Evolutionary conservation across 176 grass and related monocot species (phyloP), one percentile per base, ranked within the genome.

Genomic region (Rhipidocladum racemiflorum): DNA sequence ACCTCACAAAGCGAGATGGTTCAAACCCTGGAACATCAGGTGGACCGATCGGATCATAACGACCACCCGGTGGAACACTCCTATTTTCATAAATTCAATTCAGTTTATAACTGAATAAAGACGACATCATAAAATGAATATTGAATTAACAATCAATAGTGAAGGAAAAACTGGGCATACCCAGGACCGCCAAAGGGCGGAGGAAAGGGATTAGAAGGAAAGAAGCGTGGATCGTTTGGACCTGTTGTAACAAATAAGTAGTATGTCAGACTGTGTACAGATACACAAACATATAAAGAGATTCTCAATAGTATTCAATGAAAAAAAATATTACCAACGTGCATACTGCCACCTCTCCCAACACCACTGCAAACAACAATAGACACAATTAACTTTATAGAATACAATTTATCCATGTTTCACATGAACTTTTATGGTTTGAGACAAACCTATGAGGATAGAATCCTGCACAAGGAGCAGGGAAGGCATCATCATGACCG

Each of bases 1-100:
- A 97, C 93, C 93, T 97, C 48, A 80, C 81, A 88, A 99, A 95
- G 25, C 82, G 91, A 76, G 82, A 83, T 76, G 91, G 96, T 39
- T 95, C 96, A 83, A 99, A 95, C 11, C 92, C 96, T 88, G 96
- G 92, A 61, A 99, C 73, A 70, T 74, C 92, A 11, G 96, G 92
- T 14, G 91, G 89, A 60, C 89, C 91, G 74, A 94, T 94, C 50
- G 94, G 94, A 84, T 97, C 94, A 45, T 85, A 97, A 24, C 94
- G 84, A 14, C 78, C 83, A 61, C 95, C 92, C 0, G 82, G 90
- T 70, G 89, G 79, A 65, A 91, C 46, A 60, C 78, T 86, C 84
- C 92, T 97, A 67, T 89, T 91, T 82, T 69, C 61, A 81, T 36
- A 86, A 20, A 78, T 65, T 54, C 53, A 54, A 29, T 48, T 21